Conservation (phyloP, 768 basidiomycete genomes). For the Sarcodon sp. region DNA sequence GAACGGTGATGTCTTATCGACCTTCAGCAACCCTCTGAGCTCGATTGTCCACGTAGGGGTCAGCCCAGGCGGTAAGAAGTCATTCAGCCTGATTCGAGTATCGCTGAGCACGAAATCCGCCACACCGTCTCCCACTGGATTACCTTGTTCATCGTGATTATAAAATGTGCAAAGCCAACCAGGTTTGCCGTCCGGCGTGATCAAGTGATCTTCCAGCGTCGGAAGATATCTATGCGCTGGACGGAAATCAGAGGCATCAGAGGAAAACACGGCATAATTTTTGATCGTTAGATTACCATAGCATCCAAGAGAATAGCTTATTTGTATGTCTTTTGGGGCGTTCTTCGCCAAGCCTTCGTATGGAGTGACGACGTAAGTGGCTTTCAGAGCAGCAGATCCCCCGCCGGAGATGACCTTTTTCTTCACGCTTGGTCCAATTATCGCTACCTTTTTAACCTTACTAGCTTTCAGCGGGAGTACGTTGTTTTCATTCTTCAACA, state of each 20-base stretch:
- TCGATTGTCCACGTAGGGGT: constrained; percentile 42
- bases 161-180: constrained; percentile 61
- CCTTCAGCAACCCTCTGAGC: constrained; percentile 36
- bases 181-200: constrained; percentile 33
- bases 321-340: constrained; percentile 33
- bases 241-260: neutral
- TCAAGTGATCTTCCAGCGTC: constrained; percentile 46
- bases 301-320: constrained; percentile 50
- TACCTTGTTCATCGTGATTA: constrained; percentile 35
- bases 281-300: constrained; percentile 30
- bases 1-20: constrained; percentile 34
- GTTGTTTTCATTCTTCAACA: constrained; percentile 46
- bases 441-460: constrained; percentile 34
- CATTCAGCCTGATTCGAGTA: constrained; percentile 54
- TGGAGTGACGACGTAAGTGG: constrained; percentile 53
- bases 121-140: constrained; percentile 27
- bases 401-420: constrained; percentile 60
- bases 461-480: constrained; percentile 38
- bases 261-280: neutral
- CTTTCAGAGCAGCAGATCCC: constrained; percentile 57
- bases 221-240: constrained; percentile 62
- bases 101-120: constrained; percentile 37
- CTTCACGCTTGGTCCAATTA: constrained; percentile 61
- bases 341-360: constrained; percentile 43
- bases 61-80: constrained; percentile 47